A percentile compares a stretch with the other conserved stretches of the same genome.
Conservation (phyloP, 2,329 filamentous ascomycete species). For the Monilinia fructigena region DNA sequence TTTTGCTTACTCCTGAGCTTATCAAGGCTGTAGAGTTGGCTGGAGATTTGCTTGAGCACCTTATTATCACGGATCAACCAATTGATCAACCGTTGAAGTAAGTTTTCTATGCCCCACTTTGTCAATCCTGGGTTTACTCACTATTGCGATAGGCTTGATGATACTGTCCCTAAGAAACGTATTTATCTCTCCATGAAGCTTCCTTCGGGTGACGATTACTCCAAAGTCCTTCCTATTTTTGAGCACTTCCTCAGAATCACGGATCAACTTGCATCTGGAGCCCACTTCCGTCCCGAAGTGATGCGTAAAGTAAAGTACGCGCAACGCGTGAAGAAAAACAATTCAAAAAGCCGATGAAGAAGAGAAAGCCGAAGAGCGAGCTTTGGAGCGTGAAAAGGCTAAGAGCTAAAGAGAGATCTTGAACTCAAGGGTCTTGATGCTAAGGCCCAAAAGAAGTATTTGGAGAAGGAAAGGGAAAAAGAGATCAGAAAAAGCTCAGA, state of each 20-base stretch:
- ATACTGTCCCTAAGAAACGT: slow-evolving; percentile 82
- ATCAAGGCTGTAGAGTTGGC: slow-evolving; percentile 74
- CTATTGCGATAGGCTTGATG: slow-evolving; percentile 63
- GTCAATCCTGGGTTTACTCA: slow-evolving; percentile 13
- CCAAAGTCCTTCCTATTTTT: slow-evolving; percentile 70
- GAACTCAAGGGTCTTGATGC: slow-evolving; percentile 74
- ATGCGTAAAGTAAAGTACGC: slow-evolving; percentile 83
- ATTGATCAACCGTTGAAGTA: slow-evolving; percentile 82
- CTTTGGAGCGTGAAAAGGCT: slow-evolving; percentile 67
- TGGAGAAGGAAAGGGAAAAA: slow-evolving; percentile 78
- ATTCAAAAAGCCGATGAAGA: slow-evolving; percentile 76
- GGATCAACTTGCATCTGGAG: slow-evolving; percentile 72
- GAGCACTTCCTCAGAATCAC: slow-evolving; percentile 79
- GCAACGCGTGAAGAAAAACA: slow-evolving; percentile 74
- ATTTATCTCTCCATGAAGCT: slow-evolving; percentile 73
- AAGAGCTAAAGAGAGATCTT: slow-evolving; percentile 85
- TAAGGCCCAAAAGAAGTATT: slow-evolving; percentile 81
- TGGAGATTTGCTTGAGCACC: slow-evolving; percentile 78
- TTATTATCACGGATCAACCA: slow-evolving; percentile 89
- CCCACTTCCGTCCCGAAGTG: slow-evolving; percentile 88
- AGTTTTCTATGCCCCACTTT: slow-evolving; percentile 40
- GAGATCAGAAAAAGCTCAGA: slow-evolving; percentile 62
- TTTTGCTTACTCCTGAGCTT: slow-evolving; percentile 83
- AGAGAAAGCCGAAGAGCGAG: slow-evolving; percentile 75
- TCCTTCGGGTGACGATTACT: slow-evolving; percentile 64